Conservation (phyloP, 805 yeast species). For the Candida sanyiensis region DNA sequence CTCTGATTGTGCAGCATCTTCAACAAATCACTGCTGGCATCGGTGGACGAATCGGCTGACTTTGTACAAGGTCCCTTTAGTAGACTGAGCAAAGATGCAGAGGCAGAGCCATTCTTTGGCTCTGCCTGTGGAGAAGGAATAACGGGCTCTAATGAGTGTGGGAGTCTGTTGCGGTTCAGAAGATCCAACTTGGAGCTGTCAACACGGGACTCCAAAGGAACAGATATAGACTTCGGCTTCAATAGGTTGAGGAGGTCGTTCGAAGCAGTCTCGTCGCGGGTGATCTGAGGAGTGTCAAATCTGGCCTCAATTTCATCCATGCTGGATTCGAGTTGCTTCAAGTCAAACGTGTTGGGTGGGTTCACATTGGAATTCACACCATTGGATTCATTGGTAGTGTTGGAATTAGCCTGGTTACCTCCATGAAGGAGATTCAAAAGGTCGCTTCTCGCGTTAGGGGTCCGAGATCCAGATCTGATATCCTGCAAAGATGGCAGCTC, state of each 20-base stretch:
- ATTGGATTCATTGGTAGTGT: too few species aligned
- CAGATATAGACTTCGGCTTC: conserved; percentile 1
- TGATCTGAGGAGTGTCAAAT: not conserved
- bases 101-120: not conserved
- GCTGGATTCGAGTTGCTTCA: not conserved
- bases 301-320: conserved; percentile 9
- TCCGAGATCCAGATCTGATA: too few species aligned
- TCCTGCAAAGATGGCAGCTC: conserved; percentile 1
- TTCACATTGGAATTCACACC: not conserved
- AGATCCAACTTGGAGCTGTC: conserved; percentile 5
- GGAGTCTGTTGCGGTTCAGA: conserved; percentile 1
- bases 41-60: conserved; percentile 1
- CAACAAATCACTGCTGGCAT: conserved; percentile 11
- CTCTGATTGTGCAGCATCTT: conserved; percentile 11
- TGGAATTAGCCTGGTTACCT: not conserved
- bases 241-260: conserved; percentile 6
- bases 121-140: conserved; percentile 2
- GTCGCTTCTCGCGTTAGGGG: conserved; percentile 6
- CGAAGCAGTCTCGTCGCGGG: conserved; percentile 1
- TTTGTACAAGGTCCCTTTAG: conserved; percentile 3
- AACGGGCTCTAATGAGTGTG: not conserved
- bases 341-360: conserved; percentile 1
- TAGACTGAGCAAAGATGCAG: conserved; percentile 6
- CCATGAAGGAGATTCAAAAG: conserved; percentile 7
- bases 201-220: not conserved